Evolutionary conservation across 2,329 filamentous ascomycete genomes (phyloP).

Genomic region (Lomentospora prolificans): DNA sequence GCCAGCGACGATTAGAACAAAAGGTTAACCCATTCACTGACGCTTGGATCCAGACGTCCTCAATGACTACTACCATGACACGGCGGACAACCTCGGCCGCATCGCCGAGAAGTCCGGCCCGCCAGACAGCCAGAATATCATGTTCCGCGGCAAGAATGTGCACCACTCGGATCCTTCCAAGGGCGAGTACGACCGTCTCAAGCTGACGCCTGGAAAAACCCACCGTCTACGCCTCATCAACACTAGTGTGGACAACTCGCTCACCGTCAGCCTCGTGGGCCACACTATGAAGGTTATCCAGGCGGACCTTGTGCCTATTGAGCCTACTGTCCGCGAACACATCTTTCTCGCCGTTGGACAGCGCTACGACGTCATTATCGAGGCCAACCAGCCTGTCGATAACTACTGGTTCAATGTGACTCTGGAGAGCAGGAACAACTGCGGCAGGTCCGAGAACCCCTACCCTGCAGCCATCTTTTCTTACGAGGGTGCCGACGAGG

Average conservation of each 20-base stretch:
- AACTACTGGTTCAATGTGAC: conserved; percentile 35
- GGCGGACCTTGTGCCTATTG: conserved; percentile 42
- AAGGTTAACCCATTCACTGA: neutral
- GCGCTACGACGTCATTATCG: conserved; percentile 36
- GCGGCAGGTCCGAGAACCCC: conserved; percentile 20
- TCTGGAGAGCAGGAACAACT: conserved; percentile 16
- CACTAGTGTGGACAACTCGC: conserved; percentile 35
- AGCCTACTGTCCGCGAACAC: conserved; percentile 36
- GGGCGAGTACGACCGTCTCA: conserved; percentile 21
- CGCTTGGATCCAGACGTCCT: conserved; percentile 22
- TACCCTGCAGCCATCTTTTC: conserved; percentile 26
- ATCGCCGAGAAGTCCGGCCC: conserved; percentile 12
- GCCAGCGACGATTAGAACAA: no score
- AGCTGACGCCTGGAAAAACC: conserved; percentile 16
- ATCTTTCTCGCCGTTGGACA: conserved; percentile 40
- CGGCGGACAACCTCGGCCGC: conserved; percentile 19
- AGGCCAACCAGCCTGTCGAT: conserved; percentile 23
- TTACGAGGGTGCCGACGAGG: conserved; percentile 23
- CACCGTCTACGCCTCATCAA: conserved; percentile 41
- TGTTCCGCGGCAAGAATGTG: conserved; percentile 33
- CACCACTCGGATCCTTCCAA: conserved; percentile 18
- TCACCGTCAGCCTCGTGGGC: conserved; percentile 40
- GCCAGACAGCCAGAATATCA: conserved; percentile 23
- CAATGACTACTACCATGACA: conserved; percentile 40
- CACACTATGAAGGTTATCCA: conserved; percentile 43